Conservation (phyloP, 2,329 filamentous ascomycete genomes). For the Aureobasidium sp. region DNA sequence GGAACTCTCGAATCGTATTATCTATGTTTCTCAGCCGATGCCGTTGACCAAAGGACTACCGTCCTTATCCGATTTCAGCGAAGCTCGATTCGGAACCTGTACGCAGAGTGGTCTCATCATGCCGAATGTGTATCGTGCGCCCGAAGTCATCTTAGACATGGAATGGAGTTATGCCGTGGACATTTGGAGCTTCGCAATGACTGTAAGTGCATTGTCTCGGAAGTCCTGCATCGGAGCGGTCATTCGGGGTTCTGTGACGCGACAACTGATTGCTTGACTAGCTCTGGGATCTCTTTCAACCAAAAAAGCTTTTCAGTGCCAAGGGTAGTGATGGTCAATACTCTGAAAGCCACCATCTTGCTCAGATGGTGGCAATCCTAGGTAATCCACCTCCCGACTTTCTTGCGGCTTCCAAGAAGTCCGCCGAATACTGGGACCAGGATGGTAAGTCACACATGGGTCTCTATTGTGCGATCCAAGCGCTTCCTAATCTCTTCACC, state of each 20-base stretch:
- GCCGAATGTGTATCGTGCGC: constrained; percentile 31
- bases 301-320: constrained; percentile 26
- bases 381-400: constrained; percentile 18
- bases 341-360: constrained; percentile 13
- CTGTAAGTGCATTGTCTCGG: constrained; percentile 23
- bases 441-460: constrained; percentile 6
- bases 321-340: constrained; percentile 22
- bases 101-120: constrained; percentile 18
- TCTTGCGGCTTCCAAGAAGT: constrained; percentile 10
- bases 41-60: constrained; percentile 20
- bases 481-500: not conserved
- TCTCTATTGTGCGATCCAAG: not conserved
- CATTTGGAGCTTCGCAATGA: constrained; percentile 32
- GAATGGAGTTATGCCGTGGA: constrained; percentile 31
- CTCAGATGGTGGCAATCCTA: constrained; percentile 18
- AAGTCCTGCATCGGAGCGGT: not conserved
- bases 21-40: constrained; percentile 24
- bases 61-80: constrained; percentile 30
- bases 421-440: constrained; percentile 6
- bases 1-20: constrained; percentile 22
- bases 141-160: constrained; percentile 31
- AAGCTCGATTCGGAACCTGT: constrained; percentile 29
- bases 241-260: not conserved
- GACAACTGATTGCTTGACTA: constrained; percentile 14
- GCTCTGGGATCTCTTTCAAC: constrained; percentile 33